phyloP scores from a whole-genome alignment of 768 basidiomycete species.

The Podaxis sp. region DNA sequence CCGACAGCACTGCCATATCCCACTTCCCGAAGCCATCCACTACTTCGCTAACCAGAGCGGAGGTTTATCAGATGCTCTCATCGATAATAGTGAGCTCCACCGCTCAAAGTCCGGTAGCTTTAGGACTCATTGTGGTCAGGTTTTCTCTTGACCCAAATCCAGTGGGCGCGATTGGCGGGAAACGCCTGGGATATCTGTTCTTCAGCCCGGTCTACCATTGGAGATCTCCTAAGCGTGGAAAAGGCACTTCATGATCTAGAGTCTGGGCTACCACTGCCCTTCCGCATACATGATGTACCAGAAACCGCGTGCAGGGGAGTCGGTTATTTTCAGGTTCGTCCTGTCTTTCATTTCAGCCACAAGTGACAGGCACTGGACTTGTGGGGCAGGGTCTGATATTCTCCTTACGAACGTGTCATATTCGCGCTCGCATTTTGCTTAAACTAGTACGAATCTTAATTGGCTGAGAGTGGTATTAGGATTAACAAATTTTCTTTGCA shows the following conservation, averaged over 20 bases:
- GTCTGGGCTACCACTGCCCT: not conserved
- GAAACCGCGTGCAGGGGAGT: not conserved
- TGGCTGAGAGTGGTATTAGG: not conserved
- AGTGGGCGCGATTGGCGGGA: conserved; percentile 2
- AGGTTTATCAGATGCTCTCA: not conserved
- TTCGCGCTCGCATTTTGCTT: conserved; percentile 2
- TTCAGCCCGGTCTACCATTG: not conserved
- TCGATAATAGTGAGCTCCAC: not conserved
- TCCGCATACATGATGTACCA: not conserved
- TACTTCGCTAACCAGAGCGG: not conserved
- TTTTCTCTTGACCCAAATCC: not conserved
- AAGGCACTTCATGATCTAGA: not conserved
- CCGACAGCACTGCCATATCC: not conserved
- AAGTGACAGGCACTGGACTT: not conserved
- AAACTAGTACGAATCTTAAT: not conserved
- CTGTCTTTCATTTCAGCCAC: not conserved
- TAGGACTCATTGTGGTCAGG: not conserved
- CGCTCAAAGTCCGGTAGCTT: not conserved
- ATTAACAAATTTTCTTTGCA: not conserved
- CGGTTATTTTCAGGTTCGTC: conserved; percentile 2
- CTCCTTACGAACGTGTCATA: not conserved
- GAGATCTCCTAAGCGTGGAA: not conserved
- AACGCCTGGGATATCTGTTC: not conserved
- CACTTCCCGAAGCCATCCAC: not conserved
- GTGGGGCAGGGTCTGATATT: not conserved